Evolutionary conservation across 169 alveolate genomes (phyloP).

Genomic region (Babesia divergens): DNA sequence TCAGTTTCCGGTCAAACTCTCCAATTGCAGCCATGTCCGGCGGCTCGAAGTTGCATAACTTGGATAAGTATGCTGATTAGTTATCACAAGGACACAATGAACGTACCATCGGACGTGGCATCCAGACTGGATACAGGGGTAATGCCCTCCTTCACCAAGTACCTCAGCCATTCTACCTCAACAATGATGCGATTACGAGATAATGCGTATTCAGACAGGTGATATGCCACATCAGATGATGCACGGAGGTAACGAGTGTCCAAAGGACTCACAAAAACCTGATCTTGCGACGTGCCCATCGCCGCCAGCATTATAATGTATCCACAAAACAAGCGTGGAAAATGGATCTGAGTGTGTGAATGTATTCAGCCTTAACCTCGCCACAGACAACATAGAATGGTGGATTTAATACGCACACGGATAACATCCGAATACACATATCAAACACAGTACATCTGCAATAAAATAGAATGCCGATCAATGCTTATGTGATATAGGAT

Average conservation of each 20-base stretch:
- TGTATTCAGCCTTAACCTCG: too few relatives aligned
- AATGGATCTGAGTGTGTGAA: too few relatives aligned
- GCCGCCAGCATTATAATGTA: too few relatives aligned
- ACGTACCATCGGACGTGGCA: slow-evolving; percentile 52
- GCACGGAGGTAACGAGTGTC: slow-evolving; percentile 86
- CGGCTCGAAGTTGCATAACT: slow-evolving; percentile 58
- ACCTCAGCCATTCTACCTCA: slow-evolving; percentile 88
- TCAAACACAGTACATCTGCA: too few relatives aligned
- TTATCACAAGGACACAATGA: background rate
- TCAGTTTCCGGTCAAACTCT: slow-evolving; percentile 80
- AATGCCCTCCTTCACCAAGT: slow-evolving; percentile 76
- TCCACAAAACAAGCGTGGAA: too few relatives aligned
- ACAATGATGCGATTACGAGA: slow-evolving; percentile 85
- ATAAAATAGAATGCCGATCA: too few relatives aligned
- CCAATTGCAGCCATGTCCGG: slow-evolving; percentile 78
- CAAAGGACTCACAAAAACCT: slow-evolving; percentile 73
- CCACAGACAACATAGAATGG: too few relatives aligned
- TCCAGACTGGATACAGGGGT: slow-evolving; percentile 54
- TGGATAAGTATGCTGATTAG: slow-evolving; percentile 18
- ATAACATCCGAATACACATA: too few relatives aligned
- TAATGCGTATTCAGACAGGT: slow-evolving; percentile 86
- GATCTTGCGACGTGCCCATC: background rate
- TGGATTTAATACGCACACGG: too few relatives aligned
- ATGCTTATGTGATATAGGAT: too few relatives aligned
- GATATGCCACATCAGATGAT: slow-evolving; percentile 64